Evolutionary conservation across 257 asterid species (phyloP), one percentile per base, ranked within the genome.

Genomic region (Pogostemon cablin): DNA sequence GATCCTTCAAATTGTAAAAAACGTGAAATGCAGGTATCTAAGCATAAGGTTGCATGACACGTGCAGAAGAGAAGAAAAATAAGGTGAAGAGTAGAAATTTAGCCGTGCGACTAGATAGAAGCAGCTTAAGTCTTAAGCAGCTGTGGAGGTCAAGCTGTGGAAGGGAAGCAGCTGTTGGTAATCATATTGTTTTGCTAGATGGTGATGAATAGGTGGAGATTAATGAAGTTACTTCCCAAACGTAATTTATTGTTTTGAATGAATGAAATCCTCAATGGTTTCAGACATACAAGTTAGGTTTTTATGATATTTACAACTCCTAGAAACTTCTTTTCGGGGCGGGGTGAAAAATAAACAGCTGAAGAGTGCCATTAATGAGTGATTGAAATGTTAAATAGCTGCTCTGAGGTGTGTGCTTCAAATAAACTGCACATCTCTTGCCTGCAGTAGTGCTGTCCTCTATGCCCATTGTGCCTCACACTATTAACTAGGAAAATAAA

Each of bases 121-220:
- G 11, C 54, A 47, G 4, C 4, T 9, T 15, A 48, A 7, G n/a
- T 49, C 25, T 49, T 49, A 10, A 7, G 55, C 2, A 2, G 55
- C 6, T 2, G 55, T 7, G 7, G 11, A n/a, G 25, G 55, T 49
- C 25, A 25, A 25, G 32, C 32, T 0, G 32, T 25, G 32, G 32
- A 25, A 25, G 32, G 32, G 32, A 25, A 25, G 32, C 32, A 25
- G 32, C 32, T 25, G 32, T 25, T 25, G 7, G 25, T 15, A 54
- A 54, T 54, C 11, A 17, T 37, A 54, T 54, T 35, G 38, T 35
- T 54, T 12, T 54, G 60, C 60, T 54, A 15, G 60, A 54, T 54
- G 60, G 11, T 54, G 38, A 54, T 6, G 60, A 17, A 17, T 0
- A 10, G 7, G 11, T 54, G 60, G 59, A 54, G 37, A 54, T 17